Percentiles rank a stretch among this genome's conserved stretches.
Evolutionary conservation across 257 asterid genomes (phyloP).

Genomic region (Capsicum baccatum): DNA sequence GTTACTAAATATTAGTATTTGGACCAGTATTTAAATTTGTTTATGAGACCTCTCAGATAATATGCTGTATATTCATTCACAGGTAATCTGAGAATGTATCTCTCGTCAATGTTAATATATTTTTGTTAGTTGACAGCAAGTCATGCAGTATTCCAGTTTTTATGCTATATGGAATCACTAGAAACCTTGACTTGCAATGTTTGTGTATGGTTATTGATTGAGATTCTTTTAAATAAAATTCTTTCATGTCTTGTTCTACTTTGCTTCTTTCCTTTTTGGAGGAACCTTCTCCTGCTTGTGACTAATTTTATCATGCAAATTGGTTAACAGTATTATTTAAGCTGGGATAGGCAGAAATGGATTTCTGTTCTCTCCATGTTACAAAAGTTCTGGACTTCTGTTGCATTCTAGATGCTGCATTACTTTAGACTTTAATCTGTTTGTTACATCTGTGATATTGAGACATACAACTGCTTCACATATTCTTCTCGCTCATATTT

Average conservation of each 20-base stretch:
- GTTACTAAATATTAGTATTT: constrained; percentile 19
- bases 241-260: constrained; percentile 19
- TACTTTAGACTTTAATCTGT: constrained; percentile 4
- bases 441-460: constrained; percentile 6
- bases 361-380: not conserved
- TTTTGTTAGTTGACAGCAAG: not conserved
- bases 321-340: not conserved
- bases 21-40: not conserved
- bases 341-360: not conserved
- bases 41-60: constrained; percentile 4
- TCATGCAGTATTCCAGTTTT: not conserved
- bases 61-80: constrained; percentile 1
- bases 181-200: constrained; percentile 14
- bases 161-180: not conserved
- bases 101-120: not conserved
- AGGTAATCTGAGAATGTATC: constrained; percentile 2
- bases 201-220: not conserved
- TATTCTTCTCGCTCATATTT: not conserved
- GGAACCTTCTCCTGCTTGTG: not conserved
- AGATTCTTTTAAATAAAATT: not conserved
- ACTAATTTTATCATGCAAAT: not conserved
- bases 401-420: not conserved
- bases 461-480: constrained; percentile 15
- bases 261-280: not conserved
- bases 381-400: not conserved